Evolutionary conservation across 2,329 filamentous ascomycete species (phyloP).

Genomic region (Diplodia intermedia): DNA sequence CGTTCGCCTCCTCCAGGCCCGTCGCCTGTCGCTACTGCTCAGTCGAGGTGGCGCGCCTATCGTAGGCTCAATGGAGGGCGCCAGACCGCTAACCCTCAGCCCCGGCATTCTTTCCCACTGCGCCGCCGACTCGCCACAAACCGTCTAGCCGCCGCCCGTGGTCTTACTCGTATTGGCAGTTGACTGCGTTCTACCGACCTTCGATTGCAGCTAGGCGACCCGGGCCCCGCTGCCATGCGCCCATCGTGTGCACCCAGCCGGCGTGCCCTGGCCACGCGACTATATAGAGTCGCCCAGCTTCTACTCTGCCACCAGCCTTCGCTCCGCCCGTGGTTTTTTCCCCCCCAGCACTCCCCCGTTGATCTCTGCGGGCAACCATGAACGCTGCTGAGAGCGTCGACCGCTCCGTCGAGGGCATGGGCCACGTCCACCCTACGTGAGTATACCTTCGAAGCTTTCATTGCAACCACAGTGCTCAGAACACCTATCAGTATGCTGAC

Average conservation of each 20-base stretch:
- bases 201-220: constrained; percentile 17
- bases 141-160: constrained; percentile 4
- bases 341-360: background rate
- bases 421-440: constrained; percentile 13
- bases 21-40: background rate
- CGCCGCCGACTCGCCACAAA: constrained; percentile 2
- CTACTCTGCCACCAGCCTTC: background rate
- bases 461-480: background rate
- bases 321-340: background rate
- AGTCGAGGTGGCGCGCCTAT: background rate
- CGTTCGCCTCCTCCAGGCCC: background rate
- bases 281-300: constrained; percentile 26
- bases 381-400: constrained; percentile 43
- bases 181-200: constrained; percentile 29
- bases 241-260: constrained; percentile 14
- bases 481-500: background rate
- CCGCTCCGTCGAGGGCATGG: constrained; percentile 41
- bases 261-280: constrained; percentile 11
- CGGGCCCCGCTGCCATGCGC: constrained; percentile 6
- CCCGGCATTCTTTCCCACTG: background rate
- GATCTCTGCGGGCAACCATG: constrained; percentile 32
- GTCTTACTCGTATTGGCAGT: constrained; percentile 33
- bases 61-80: background rate
- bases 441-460: background rate
- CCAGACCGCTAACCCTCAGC: constrained; percentile 1